These are phyloP conservation scores for Diatrype stigma DNA, from an alignment of 2,329 filamentous ascomycete genomes.

Conservation along the genomic window DNA sequence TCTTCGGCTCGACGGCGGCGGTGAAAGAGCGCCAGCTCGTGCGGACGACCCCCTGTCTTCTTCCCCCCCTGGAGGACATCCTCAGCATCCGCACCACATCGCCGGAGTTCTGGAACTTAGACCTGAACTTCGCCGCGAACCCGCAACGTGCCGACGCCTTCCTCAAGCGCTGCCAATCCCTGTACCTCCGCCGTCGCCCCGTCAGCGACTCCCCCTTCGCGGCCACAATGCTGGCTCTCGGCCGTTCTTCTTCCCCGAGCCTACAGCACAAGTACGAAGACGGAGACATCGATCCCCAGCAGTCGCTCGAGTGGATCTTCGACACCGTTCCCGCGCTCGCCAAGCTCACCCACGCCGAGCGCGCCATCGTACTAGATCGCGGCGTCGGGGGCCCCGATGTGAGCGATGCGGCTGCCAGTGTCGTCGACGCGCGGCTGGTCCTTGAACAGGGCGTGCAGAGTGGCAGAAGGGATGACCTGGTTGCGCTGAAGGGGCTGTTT, in stretches of 20 bases:
- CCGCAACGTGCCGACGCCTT: slow-evolving; percentile 62
- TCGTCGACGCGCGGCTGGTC: slow-evolving; percentile 68
- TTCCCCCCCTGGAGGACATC: slow-evolving; percentile 63
- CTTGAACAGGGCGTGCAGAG: slow-evolving; percentile 47
- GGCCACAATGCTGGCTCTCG: slow-evolving; percentile 70
- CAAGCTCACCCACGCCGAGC: slow-evolving; percentile 61
- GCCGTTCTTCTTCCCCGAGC: slow-evolving; percentile 26
- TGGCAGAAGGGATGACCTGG: slow-evolving; percentile 30
- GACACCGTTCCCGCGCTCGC: slow-evolving; percentile 48
- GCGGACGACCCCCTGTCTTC: slow-evolving; percentile 53
- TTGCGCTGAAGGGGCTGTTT: slow-evolving; percentile 50
- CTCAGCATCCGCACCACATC: slow-evolving; percentile 54
- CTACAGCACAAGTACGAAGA: slow-evolving; percentile 25
- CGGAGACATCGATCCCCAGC: slow-evolving; percentile 25
- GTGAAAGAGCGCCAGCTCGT: slow-evolving; percentile 26
- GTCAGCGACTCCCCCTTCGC: slow-evolving; percentile 66
- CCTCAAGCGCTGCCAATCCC: slow-evolving; percentile 58
- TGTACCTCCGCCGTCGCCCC: slow-evolving; percentile 69
- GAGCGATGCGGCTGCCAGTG: slow-evolving; percentile 34
- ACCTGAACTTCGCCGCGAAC: slow-evolving; percentile 67
- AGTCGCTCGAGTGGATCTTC: slow-evolving; percentile 73
- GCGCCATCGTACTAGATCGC: slow-evolving; percentile 54
- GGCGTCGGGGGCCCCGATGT: slow-evolving; percentile 45
- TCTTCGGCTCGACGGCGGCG: neutral
- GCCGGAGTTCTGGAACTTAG: slow-evolving; percentile 74